phyloP scores from a whole-genome alignment of 345 rosid species.

The Salix suchowensis region DNA sequence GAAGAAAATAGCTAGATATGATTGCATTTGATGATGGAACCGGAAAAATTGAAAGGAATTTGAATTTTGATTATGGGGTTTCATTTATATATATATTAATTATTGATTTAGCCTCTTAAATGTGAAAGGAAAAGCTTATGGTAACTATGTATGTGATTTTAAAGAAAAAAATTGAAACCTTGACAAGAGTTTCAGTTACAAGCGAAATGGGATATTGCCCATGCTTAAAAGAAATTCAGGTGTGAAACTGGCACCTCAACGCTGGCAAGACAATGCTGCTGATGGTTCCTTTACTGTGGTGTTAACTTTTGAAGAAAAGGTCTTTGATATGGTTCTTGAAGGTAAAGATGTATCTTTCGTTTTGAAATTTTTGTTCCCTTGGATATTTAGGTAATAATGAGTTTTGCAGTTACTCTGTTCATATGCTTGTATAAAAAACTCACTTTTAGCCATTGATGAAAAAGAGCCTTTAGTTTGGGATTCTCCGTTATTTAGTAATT shows the following conservation, averaged over 20 bases:
- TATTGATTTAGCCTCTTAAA: background rate
- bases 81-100: background rate
- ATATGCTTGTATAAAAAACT: too few species aligned
- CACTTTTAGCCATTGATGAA: too few species aligned
- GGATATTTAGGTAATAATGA: too few species aligned
- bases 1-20: too few species aligned
- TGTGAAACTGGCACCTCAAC: slow-evolving; percentile 82
- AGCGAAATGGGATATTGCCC: slow-evolving; percentile 88
- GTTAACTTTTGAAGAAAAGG: slow-evolving; percentile 85
- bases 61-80: background rate
- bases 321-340: slow-evolving; percentile 83
- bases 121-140: background rate
- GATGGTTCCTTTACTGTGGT: slow-evolving; percentile 84
- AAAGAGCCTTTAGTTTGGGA: too few species aligned
- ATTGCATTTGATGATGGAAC: too few species aligned
- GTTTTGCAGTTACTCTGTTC: too few species aligned
- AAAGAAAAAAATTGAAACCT: background rate
- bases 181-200: slow-evolving; percentile 51
- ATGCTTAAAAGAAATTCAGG: slow-evolving; percentile 84
- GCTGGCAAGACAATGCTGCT: slow-evolving; percentile 91
- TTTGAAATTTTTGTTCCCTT: background rate
- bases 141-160: background rate
- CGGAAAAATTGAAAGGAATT: background rate
- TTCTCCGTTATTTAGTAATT: too few species aligned
- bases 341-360: slow-evolving; percentile 29